These are phyloP conservation scores for Basipetospora chlamydospora DNA, from an alignment of 2,329 filamentous ascomycete species.

Conservation along the genomic window DNA sequence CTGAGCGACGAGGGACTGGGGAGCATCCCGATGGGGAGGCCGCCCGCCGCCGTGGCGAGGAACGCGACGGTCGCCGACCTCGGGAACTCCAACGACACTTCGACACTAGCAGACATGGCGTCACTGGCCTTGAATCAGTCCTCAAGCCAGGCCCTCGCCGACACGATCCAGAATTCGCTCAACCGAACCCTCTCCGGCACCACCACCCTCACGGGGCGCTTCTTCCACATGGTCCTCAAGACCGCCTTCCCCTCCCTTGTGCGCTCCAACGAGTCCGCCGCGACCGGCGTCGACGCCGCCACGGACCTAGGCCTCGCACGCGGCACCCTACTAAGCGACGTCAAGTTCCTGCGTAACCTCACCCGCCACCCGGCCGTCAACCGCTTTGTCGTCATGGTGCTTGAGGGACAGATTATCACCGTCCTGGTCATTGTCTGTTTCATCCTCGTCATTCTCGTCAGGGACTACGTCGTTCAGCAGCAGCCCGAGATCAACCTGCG, in stretches of 20 bases:
- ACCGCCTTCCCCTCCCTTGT: slow-evolving; percentile 2
- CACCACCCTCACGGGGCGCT: background rate
- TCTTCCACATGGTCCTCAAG: slow-evolving; percentile 3
- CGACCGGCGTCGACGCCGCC: background rate
- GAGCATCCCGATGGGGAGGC: slow-evolving; percentile 8
- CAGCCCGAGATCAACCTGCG: slow-evolving; percentile 84
- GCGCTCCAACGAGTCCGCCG: background rate
- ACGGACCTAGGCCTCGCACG: slow-evolving; percentile 8
- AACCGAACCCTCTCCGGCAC: background rate
- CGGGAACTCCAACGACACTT: slow-evolving; percentile 16
- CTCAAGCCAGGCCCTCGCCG: slow-evolving; percentile 1
- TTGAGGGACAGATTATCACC: slow-evolving; percentile 92
- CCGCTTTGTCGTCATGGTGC: slow-evolving; percentile 61
- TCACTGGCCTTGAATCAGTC: slow-evolving; percentile 5
- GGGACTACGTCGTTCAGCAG: slow-evolving; percentile 97
- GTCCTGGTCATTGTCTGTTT: slow-evolving; percentile 83
- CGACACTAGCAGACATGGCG: slow-evolving; percentile 10
- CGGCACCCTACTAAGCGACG: slow-evolving; percentile 39
- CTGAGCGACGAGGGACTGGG: slow-evolving; percentile 62
- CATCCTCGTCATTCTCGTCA: slow-evolving; percentile 89
- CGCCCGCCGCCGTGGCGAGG: slow-evolving; percentile 10
- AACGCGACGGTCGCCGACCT: slow-evolving; percentile 12
- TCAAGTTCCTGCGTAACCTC: slow-evolving; percentile 40
- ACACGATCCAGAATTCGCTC: background rate
- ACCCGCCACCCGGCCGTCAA: slow-evolving; percentile 63